phyloP scores from a whole-genome alignment of 2,329 filamentous ascomycete genomes.

The Berkeleyomyces rouxiae region DNA sequence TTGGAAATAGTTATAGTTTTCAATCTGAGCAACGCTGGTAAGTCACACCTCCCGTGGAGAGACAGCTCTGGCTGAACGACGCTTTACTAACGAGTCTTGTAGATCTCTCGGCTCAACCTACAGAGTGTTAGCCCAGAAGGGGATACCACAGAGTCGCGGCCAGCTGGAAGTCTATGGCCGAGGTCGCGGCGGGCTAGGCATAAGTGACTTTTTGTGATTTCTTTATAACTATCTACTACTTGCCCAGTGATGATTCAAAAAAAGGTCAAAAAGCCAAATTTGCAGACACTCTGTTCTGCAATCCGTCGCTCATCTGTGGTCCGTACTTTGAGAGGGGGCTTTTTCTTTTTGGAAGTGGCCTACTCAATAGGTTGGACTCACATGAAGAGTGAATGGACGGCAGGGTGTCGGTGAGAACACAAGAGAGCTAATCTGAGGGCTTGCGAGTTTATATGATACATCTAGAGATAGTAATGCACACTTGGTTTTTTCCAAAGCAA shows the following conservation, averaged over 20 bases:
- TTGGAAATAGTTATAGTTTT: conserved; percentile 30
- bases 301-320: neutral
- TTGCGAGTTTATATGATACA: conserved; percentile 8
- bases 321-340: neutral
- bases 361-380: neutral
- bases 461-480: neutral
- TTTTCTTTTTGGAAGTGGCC: neutral
- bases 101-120: neutral
- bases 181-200: neutral
- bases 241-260: conserved; percentile 32
- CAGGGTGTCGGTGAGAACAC: conserved; percentile 34
- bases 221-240: conserved; percentile 8
- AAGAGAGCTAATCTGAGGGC: conserved; percentile 42
- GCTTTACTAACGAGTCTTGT: neutral
- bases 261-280: conserved; percentile 41
- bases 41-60: neutral
- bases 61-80: neutral
- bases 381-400: neutral
- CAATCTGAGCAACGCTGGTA: conserved; percentile 32
- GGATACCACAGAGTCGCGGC: neutral
- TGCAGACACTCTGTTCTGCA: conserved; percentile 25
- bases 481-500: no score
- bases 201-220: neutral
- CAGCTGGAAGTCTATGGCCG: neutral
- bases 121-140: neutral